These are phyloP conservation scores for Ormosia emarginata DNA, from an alignment of 306 rosid genomes.

Conservation along the genomic window DNA sequence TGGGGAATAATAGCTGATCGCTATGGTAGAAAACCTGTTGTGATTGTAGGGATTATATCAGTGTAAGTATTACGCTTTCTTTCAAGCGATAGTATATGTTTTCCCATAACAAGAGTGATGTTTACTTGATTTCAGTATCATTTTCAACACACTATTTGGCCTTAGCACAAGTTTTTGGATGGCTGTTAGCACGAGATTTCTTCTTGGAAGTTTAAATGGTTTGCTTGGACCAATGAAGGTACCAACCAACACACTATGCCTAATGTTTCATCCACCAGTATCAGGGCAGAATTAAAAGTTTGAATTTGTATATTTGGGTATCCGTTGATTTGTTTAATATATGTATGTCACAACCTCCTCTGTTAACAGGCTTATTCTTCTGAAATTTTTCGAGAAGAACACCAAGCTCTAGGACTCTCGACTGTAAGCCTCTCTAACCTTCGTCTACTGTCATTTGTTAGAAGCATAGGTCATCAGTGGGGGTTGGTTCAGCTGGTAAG, in stretches of 20 bases:
- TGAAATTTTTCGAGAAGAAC: conserved; percentile 51
- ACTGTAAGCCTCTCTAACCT: conserved; percentile 39
- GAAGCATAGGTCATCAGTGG: background rate
- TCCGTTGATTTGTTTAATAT: background rate
- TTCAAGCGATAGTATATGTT: background rate
- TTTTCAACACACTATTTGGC: conserved; percentile 66
- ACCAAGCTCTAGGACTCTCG: conserved; percentile 66
- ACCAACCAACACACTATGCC: background rate
- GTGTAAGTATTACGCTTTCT: conserved; percentile 33
- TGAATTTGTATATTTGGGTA: background rate
- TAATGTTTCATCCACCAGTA: background rate
- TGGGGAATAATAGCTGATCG: conserved; percentile 74
- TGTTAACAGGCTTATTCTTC: conserved; percentile 54
- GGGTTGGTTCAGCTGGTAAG: background rate
- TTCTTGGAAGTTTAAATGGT: conserved; percentile 71
- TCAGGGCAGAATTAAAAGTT: background rate
- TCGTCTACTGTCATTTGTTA: background rate
- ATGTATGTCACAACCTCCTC: background rate
- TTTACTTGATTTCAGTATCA: conserved; percentile 33
- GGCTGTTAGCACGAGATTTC: conserved; percentile 62
- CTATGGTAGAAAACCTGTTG: conserved; percentile 65
- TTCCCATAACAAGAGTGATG: background rate
- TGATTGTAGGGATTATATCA: conserved; percentile 38
- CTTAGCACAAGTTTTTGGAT: conserved; percentile 72
- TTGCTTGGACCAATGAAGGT: conserved; percentile 76